Evolutionary conservation across 2,329 filamentous ascomycete genomes (phyloP).

Genomic region (Pyricularia pennisetigena): DNA sequence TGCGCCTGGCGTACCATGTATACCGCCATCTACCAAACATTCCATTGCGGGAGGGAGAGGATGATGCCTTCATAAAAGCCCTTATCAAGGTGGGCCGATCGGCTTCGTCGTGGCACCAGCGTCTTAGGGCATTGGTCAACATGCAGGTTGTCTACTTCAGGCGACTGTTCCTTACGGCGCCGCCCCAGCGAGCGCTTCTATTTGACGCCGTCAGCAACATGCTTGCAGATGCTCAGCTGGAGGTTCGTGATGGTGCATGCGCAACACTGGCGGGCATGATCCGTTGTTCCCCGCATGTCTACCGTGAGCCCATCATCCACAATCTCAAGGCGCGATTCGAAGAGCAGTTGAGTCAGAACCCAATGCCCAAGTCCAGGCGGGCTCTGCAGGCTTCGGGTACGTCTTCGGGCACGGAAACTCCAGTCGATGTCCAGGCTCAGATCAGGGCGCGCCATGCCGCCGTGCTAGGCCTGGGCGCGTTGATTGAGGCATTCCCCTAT

Average conservation of each 20-base stretch:
- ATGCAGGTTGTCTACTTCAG: constrained; percentile 99
- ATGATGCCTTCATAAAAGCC: constrained; percentile 72
- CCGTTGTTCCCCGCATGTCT: constrained; percentile 73
- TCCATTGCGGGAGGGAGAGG: constrained; percentile 67
- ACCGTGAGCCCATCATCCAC: constrained; percentile 70
- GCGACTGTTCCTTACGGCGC: constrained; percentile 76
- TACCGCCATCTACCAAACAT: constrained; percentile 96
- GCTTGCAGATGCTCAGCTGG: constrained; percentile 21
- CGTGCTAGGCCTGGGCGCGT: constrained; percentile 78
- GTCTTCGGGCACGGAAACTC: constrained; percentile 10
- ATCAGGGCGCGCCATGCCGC: constrained; percentile 80
- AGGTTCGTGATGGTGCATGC: constrained; percentile 68
- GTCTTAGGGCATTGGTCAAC: constrained; percentile 88
- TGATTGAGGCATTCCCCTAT: constrained; percentile 95
- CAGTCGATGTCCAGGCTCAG: constrained; percentile 62
- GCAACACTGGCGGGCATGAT: constrained; percentile 96
- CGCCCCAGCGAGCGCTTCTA: constrained; percentile 64
- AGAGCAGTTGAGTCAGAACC: constrained; percentile 67
- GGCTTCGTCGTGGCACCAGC: constrained; percentile 88
- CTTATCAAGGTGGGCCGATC: constrained; percentile 81
- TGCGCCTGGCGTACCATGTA: constrained; percentile 89
- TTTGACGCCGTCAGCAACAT: constrained; percentile 94
- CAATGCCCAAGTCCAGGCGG: constrained; percentile 65
- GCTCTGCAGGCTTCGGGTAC: constrained; percentile 52
- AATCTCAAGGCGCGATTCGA: constrained; percentile 74